phyloP scores from a whole-genome alignment of 2,329 filamentous ascomycete species.

The Graphilbum ipis-grandicollis region DNA sequence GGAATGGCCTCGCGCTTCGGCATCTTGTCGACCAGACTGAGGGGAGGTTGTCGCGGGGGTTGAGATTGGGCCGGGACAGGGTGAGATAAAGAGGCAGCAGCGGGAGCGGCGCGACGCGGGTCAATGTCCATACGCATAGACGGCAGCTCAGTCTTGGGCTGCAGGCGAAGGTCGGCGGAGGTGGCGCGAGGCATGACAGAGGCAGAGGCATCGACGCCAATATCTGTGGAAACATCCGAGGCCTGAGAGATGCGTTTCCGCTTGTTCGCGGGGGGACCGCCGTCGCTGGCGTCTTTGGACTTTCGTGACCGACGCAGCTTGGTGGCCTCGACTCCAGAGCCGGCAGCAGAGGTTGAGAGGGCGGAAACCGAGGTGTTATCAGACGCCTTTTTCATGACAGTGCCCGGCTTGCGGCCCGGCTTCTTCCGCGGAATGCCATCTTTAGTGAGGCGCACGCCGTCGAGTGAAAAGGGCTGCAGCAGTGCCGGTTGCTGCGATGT shows the following conservation, averaged over 20 bases:
- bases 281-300: constrained; percentile 26
- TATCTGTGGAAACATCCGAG: constrained; percentile 9
- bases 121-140: constrained; percentile 19
- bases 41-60: constrained; percentile 5
- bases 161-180: not conserved
- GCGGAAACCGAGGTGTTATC: constrained; percentile 14
- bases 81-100: constrained; percentile 6
- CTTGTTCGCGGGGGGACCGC: constrained; percentile 28
- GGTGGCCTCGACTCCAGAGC: constrained; percentile 18
- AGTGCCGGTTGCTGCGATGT: not conserved
- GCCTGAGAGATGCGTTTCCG: constrained; percentile 29
- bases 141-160: constrained; percentile 18
- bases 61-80: too few relatives aligned
- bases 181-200: too few relatives aligned
- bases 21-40: constrained; percentile 21
- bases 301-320: constrained; percentile 39
- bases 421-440: constrained; percentile 44
- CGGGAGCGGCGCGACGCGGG: constrained; percentile 12
- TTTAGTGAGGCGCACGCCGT: constrained; percentile 33
- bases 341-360: constrained; percentile 15
- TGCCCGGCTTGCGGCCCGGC: constrained; percentile 47
- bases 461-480: constrained; percentile 13
- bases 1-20: constrained; percentile 33
- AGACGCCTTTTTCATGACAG: constrained; percentile 13
- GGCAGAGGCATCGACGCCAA: not conserved